These are phyloP conservation scores for Vigna hirtella DNA, from an alignment of 306 rosid species.

Conservation along the genomic window DNA sequence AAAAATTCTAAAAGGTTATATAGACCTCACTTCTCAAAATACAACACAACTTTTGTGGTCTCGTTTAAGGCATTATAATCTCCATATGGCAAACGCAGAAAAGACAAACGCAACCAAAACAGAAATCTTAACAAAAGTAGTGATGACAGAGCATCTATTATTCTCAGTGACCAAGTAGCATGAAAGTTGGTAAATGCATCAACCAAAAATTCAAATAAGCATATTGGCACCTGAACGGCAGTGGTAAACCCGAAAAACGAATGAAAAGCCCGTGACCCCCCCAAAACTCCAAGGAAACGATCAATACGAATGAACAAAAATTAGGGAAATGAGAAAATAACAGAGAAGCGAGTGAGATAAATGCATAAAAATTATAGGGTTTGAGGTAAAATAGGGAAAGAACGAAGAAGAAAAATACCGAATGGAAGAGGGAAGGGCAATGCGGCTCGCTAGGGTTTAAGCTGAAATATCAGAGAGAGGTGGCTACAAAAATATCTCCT, in stretches of 20 bases:
- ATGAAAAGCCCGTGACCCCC: background rate
- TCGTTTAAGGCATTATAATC: background rate
- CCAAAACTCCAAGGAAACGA: background rate
- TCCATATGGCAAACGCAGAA: background rate
- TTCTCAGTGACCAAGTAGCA: too few relatives aligned
- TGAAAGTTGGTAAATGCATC: background rate
- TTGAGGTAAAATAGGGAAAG: background rate
- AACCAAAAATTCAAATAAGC: background rate
- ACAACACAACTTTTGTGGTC: background rate
- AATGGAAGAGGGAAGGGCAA: background rate
- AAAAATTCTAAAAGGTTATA: background rate
- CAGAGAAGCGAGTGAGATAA: background rate
- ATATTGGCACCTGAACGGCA: too few relatives aligned
- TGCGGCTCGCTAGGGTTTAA: slow-evolving; percentile 78
- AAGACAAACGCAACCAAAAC: background rate
- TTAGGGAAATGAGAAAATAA: background rate
- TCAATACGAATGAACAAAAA: background rate
- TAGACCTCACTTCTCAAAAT: background rate
- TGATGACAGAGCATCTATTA: background rate
- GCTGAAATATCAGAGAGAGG: background rate
- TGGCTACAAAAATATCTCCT: slow-evolving; percentile 11
- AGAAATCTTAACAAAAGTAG: background rate
- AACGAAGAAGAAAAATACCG: slow-evolving; percentile 45
- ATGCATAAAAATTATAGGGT: background rate
- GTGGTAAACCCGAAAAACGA: too few relatives aligned